Evolutionary conservation across 192 early-diverging fungal species (phyloP), one percentile per base, ranked within the genome.

Genomic region (Backusella morwellensis): DNA sequence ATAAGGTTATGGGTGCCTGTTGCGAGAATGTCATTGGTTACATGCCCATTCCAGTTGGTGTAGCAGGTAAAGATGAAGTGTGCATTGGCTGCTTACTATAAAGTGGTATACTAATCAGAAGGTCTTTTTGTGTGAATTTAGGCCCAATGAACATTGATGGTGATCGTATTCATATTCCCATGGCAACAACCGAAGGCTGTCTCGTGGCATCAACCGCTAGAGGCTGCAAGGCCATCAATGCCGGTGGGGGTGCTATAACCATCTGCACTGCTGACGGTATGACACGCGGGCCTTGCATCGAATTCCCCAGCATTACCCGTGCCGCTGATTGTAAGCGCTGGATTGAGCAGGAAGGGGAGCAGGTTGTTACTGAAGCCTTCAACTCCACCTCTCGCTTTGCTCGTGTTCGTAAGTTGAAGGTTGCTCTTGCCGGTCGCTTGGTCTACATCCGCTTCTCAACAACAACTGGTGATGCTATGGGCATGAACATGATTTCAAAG

Each of bases 401-500:
- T 21, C 88, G 91, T 80, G 87, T 98, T 70, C 92, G 89, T 56
- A 84, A 84, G 66, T 87, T 98, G 47, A 97, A 98, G 87, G 85
- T 93, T 14, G 91, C 92, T 8, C 67, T 97, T 15, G 94, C 95
- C 40, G 97, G 97, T 9, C 87, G 91, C 34, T 82, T 97, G 50
- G 85, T 96, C 1, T 98, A 87, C 68, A 91, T 98, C 73, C 93
- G 97, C 29, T 98, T 98, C 85, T 86, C 93, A 0, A 95, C 96
- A 1, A 87, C 91, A 0, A 98, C 97, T 1, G 97, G 97, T 68
- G 97, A 98, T 83, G 97, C 97, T 5, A 98, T 98, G 97, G 97
- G 96, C 29, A 97, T 97, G 96, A 97, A 97, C 82, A 97, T 98
- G 96, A 97, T 97, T 56, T 97, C 96, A 26, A 97, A 97, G 82